A percentile compares a stretch with the other conserved stretches of the same genome.
Evolutionary conservation across 2,329 filamentous ascomycete genomes (phyloP).

Genomic region (Fusarium subglutinans): DNA sequence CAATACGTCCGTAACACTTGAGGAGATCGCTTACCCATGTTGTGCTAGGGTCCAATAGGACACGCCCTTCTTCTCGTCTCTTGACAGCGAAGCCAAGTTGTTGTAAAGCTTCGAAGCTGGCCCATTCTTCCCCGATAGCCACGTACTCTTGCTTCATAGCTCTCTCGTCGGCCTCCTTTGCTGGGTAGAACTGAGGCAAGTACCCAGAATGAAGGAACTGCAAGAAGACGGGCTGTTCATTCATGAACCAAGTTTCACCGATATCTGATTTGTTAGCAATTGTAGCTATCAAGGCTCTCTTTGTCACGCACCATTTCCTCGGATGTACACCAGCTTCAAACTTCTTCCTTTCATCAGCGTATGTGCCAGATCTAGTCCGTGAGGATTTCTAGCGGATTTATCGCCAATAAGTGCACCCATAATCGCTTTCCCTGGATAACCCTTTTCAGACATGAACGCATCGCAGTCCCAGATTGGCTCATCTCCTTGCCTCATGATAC

Average conservation of each 20-base stretch:
- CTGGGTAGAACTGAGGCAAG: conserved; percentile 14
- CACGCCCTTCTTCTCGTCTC: not conserved
- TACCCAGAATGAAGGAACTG: conserved; percentile 28
- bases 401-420: conserved; percentile 21
- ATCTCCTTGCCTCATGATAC: conserved; percentile 6
- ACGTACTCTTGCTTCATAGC: conserved; percentile 20
- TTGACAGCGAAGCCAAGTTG: conserved; percentile 2
- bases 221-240: conserved; percentile 14
- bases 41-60: not conserved
- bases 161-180: not conserved
- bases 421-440: conserved; percentile 1
- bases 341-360: conserved; percentile 1
- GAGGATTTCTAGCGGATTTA: conserved; percentile 8
- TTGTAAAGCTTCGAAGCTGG: conserved; percentile 12
- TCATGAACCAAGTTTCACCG: conserved; percentile 28
- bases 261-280: conserved; percentile 1
- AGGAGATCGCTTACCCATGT: not conserved
- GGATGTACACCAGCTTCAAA: conserved; percentile 13
- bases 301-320: conserved; percentile 9
- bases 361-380: conserved; percentile 12
- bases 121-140: conserved; percentile 22
- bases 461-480: conserved; percentile 12
- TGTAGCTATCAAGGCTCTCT: accelerated
- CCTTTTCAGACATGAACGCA: not conserved
- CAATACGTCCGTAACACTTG: accelerated